phyloP scores from a whole-genome alignment of 1,284 basidiomycete genomes.

The Sanghuangporus baumii region DNA sequence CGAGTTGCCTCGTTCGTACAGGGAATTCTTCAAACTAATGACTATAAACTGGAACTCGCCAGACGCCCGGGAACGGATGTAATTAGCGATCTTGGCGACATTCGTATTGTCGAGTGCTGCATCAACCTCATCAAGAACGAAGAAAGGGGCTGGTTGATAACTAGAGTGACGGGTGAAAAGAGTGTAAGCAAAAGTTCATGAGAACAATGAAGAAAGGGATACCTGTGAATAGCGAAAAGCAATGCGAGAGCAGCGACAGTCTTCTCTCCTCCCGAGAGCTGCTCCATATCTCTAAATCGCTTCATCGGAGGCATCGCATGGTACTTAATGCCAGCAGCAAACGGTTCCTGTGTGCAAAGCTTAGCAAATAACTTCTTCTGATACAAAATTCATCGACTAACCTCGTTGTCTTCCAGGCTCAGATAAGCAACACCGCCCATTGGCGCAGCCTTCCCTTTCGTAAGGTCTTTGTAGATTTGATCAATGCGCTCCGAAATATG shows the following conservation, averaged over 20 bases:
- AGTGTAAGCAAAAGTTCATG: neutral
- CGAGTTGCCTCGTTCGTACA: conserved; percentile 89
- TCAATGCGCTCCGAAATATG: conserved; percentile 96
- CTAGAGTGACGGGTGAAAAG: conserved; percentile 34
- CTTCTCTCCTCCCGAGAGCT: conserved; percentile 97
- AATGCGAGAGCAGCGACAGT: conserved; percentile 96
- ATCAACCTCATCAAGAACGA: conserved; percentile 97
- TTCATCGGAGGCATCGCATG: conserved; percentile 99
- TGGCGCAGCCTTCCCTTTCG: conserved; percentile 87
- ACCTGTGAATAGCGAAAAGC: conserved; percentile 95
- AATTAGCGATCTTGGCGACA: conserved; percentile 88
- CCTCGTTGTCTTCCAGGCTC: conserved; percentile 92
- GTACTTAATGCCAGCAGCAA: conserved; percentile 93
- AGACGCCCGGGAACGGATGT: conserved; percentile 78
- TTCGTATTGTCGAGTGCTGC: conserved; percentile 96
- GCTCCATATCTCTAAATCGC: conserved; percentile 98
- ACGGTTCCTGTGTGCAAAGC: conserved; percentile 74
- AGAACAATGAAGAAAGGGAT: conserved; percentile 10
- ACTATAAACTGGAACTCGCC: conserved; percentile 92
- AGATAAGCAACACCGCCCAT: conserved; percentile 97
- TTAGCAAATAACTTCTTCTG: neutral
- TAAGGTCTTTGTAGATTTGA: conserved; percentile 95
- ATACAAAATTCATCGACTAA: conserved; percentile 25
- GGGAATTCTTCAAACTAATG: conserved; percentile 88
- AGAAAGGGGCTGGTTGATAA: conserved; percentile 97